Conservation (phyloP, 257 asterid species). For the Plantago ovata region DNA sequence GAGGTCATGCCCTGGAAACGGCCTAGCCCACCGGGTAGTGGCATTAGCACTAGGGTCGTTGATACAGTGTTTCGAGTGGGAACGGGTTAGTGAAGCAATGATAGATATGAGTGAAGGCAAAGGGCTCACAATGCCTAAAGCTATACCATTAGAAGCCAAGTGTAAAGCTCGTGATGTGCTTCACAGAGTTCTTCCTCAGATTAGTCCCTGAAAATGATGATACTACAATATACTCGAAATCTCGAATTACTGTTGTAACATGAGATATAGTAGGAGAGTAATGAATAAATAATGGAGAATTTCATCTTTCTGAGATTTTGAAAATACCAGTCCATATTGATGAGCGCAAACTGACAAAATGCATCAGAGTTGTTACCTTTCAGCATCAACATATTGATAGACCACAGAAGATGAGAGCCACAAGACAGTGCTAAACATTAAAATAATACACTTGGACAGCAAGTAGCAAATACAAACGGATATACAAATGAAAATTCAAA, state of each 20-base stretch:
- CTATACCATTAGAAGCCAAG: constrained; percentile 28
- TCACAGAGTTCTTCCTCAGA: not conserved
- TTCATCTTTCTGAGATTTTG: too few species aligned
- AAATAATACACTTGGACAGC: too few species aligned
- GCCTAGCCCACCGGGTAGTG: constrained; percentile 23
- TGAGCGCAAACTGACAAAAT: too few species aligned
- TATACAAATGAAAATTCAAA: too few species aligned
- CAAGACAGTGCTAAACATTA: too few species aligned
- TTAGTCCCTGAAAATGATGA: not conserved
- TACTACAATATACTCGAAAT: not conserved
- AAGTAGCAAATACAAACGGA: too few species aligned
- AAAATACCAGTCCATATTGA: too few species aligned
- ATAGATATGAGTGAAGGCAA: constrained; percentile 17
- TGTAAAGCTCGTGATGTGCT: constrained; percentile 25
- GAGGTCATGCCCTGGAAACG: constrained; percentile 26
- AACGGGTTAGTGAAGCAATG: not conserved
- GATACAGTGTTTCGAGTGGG: constrained; percentile 20
- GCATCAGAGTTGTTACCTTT: too few species aligned
- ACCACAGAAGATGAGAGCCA: too few species aligned
- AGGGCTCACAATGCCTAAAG: constrained; percentile 29
- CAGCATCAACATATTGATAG: too few species aligned
- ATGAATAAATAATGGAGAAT: too few species aligned
- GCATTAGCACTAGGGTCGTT: constrained; percentile 20
- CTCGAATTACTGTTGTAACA: not conserved
- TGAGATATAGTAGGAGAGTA: too few species aligned